Base-by-base conservation (phyloP, 352 stramenopile genomes). In the Thraustochytrium striatum region DNA sequence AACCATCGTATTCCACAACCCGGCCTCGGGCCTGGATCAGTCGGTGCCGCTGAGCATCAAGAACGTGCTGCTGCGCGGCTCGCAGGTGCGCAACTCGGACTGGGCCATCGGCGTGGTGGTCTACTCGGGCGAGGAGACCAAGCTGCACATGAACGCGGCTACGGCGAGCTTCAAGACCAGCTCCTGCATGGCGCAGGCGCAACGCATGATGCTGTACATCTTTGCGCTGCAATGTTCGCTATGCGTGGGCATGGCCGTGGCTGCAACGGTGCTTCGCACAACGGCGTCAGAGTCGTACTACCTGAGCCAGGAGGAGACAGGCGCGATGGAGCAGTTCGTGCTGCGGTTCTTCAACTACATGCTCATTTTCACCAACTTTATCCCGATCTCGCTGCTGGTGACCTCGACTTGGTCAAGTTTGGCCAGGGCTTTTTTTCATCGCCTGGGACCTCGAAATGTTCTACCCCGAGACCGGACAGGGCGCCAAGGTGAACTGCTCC, bases 381-480 rank as follows among this genome's bases (percentile, higher is more conserved):
- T 99, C n/a, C 96, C 96, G 3, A 92, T 99, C 75, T 98, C 92
- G 68, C 87, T 99, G n/a, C 98, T 96, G 79, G 94, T 99, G 0
- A 98, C 95, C 8, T 99, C 81, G 95, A 96, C 81, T 92, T 98
- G 73, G 90, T 97, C 57, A 98, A 97, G 69, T 95, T 97, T 73
- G 84, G 95, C 50, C 92, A 98, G 81, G 91, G 35, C 19, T 84
- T 33, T 87, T 97, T 97, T 97, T 98, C 72, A 93, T 98, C 72
- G 89, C 96, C 62, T 94, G 88, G 85, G 92, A 97, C 61, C 86
- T 88, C 21, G 84, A 95, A 16, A 98, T 99, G 85, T 84, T 57
- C 61, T 36, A 84, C 41, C 21, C 43, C 3, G 36, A 52, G 25
- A 97, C 96, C 82, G 86, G 96, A 78, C 84, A 87, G 11, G 43